A percentile compares a stretch with the other conserved stretches of the same genome.
Evolutionary conservation across 106 monocot genomes (phyloP).

Genomic region (Agapanthus africanus): DNA sequence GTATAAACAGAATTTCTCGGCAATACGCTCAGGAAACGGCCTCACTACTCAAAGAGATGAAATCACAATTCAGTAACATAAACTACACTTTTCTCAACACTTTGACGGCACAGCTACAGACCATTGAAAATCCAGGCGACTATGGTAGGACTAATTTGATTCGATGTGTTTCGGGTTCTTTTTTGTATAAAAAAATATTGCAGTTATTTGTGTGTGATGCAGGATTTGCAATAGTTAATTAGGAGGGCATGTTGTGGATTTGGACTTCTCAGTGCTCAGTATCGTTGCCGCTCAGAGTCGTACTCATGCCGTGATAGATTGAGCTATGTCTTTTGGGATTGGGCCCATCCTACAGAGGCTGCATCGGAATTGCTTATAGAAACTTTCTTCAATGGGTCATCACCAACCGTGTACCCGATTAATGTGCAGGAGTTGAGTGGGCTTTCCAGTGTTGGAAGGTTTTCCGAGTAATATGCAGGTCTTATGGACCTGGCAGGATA

Average conservation of each 20-base stretch:
- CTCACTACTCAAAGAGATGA: slow-evolving; percentile 32
- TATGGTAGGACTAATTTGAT: not conserved
- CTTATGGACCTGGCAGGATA: too few relatives aligned
- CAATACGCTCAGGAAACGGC: slow-evolving; percentile 21
- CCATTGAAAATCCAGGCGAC: too few relatives aligned
- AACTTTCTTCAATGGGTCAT: slow-evolving; percentile 19
- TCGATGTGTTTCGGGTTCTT: too few relatives aligned
- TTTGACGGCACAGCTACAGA: not conserved
- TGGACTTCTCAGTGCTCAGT: slow-evolving; percentile 14
- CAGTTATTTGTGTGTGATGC: not conserved
- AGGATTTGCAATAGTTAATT: slow-evolving; percentile 41
- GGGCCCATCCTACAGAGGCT: slow-evolving; percentile 39
- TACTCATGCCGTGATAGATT: slow-evolving; percentile 36
- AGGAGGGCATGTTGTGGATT: slow-evolving; percentile 49
- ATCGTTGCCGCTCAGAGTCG: slow-evolving; percentile 30
- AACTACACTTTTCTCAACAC: slow-evolving; percentile 45
- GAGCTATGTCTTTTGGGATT: slow-evolving; percentile 42
- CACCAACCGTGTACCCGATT: slow-evolving; percentile 20
- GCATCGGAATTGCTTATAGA: slow-evolving; percentile 3
- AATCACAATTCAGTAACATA: slow-evolving; percentile 29
- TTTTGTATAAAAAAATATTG: too few relatives aligned
- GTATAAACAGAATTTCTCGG: slow-evolving; percentile 26
- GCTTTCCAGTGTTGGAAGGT: slow-evolving; percentile 16
- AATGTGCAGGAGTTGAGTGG: slow-evolving; percentile 23
- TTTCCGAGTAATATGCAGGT: too few relatives aligned